Evolutionary conservation across 208 protist species (phyloP).

Genomic region (Trypanosoma vivax): DNA sequence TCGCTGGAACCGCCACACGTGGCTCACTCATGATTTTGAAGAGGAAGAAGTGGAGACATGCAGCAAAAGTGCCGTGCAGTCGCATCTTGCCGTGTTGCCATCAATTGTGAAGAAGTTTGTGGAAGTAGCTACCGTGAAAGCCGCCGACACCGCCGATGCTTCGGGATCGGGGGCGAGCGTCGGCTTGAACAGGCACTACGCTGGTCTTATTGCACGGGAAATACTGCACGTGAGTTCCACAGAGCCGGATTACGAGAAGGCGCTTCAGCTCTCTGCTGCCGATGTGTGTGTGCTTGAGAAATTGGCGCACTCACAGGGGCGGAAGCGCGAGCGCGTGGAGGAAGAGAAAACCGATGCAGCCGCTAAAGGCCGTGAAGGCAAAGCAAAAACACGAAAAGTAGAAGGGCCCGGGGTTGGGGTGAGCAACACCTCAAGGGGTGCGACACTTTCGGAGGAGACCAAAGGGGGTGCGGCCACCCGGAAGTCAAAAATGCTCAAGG

Average conservation of each 20-base stretch:
- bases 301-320: constrained; percentile 37
- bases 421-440: too few species aligned
- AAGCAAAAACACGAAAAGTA: neutral
- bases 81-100: constrained; percentile 65
- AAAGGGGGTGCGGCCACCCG: too few species aligned
- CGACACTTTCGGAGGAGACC: too few species aligned
- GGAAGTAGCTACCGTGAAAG: constrained; percentile 19
- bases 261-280: constrained; percentile 39
- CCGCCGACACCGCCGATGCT: too few species aligned
- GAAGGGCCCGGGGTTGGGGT: too few species aligned
- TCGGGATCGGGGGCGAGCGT: constrained; percentile 16
- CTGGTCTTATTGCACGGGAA: constrained; percentile 66
- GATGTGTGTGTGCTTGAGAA: constrained; percentile 30
- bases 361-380: too few species aligned
- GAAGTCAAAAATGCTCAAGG: too few species aligned
- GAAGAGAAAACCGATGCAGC: neutral
- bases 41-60: constrained; percentile 79
- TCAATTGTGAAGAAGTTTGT: constrained; percentile 55
- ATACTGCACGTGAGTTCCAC: constrained; percentile 45
- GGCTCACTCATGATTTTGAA: constrained; percentile 69
- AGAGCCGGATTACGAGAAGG: constrained; percentile 49
- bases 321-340: constrained; percentile 14
- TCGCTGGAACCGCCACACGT: constrained; percentile 83
- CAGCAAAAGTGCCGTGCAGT: constrained; percentile 60
- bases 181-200: constrained; percentile 62